Base-by-base conservation (phyloP, 2,329 filamentous ascomycete genomes). In the Sclerotinia subarctica region DNA sequence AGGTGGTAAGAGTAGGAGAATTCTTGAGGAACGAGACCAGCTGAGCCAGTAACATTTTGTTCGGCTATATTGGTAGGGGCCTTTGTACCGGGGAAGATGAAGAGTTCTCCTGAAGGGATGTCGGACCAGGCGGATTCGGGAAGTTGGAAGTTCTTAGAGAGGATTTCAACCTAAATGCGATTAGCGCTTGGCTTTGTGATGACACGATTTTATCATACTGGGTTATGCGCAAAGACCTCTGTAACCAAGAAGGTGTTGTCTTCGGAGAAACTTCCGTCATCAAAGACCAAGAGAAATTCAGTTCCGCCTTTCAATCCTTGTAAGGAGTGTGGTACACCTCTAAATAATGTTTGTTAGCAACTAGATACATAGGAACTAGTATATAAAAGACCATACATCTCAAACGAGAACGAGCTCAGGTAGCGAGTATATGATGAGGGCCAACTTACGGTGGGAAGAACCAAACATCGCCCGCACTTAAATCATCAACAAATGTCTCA, bases 381-480 rank as follows among this genome's bases (percentile, higher is more conserved):
- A 53, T 26, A 15, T 8, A 10, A 47, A 54, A 53, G 15, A 38
- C 15, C 8, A 15, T 24, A 5, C 13, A 35, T 35, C 21, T 21
- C 17, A 58, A 38, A 32, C 64, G 53, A 66, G 24, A 15, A 60
- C 24, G 19, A 4, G 17, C 15, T 26, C 29, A 24, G 15, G 11
- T 51, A 62, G n/a, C 32, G 10, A 62, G 46, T n/a, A 26, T n/a
- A 29, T 15, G 13, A 35, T 5, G 32, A 29, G 44, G n/a, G 11
- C 21, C 26, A 58, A 42, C 72, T 86, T 86, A 74, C 86, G 83
- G 74, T 29, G 91, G 91, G 79, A 94, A 94, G 74, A 92, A 94
- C 90, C 90, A 94, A 8, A 94, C 78, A 72, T 94, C 91, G 5
- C 91, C 91, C 74, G 90, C 88, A 74, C 87, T 84, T 29, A 94